phyloP scores from a whole-genome alignment of 1,284 basidiomycete species.

The Trichosporon faecale region DNA sequence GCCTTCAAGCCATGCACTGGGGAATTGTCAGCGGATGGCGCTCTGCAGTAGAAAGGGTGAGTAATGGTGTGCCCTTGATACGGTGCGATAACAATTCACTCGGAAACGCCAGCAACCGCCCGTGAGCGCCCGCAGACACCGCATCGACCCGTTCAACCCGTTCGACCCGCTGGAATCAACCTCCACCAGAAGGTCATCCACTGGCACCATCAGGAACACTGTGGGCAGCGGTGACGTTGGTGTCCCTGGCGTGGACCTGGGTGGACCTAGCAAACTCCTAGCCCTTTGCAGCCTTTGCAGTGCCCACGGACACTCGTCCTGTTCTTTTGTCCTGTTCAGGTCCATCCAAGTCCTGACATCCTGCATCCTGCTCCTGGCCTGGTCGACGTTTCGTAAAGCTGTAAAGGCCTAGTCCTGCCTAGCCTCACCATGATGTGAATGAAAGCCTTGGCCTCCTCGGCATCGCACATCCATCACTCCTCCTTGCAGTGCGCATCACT shows the following conservation, averaged over 20 bases:
- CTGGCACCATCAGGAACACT: not conserved
- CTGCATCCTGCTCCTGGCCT: no score
- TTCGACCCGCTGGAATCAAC: not conserved
- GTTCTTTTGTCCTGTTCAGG: not conserved
- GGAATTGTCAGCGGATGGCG: not conserved
- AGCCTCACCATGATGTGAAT: not conserved
- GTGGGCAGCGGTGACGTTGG: not conserved
- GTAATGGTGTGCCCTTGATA: not conserved
- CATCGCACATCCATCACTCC: not conserved
- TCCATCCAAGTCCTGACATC: not conserved
- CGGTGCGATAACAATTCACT: not conserved
- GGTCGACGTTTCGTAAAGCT: not conserved
- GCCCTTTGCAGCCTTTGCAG: no score
- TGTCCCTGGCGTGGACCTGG: not conserved
- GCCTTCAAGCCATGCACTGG: no score
- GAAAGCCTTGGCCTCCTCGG: not conserved
- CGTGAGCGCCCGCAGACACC: not conserved
- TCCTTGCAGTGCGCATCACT: no score
- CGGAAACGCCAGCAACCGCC: no score
- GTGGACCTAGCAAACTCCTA: not conserved
- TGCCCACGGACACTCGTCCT: not conserved
- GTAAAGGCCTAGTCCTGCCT: not conserved
- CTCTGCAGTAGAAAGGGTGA: no score
- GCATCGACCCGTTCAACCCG: no score
- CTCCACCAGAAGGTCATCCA: not conserved